A percentile compares a stretch with the other conserved stretches of the same genome.
phyloP scores from a whole-genome alignment of 108 stramenopile genomes.

The Seminavis robusta region DNA sequence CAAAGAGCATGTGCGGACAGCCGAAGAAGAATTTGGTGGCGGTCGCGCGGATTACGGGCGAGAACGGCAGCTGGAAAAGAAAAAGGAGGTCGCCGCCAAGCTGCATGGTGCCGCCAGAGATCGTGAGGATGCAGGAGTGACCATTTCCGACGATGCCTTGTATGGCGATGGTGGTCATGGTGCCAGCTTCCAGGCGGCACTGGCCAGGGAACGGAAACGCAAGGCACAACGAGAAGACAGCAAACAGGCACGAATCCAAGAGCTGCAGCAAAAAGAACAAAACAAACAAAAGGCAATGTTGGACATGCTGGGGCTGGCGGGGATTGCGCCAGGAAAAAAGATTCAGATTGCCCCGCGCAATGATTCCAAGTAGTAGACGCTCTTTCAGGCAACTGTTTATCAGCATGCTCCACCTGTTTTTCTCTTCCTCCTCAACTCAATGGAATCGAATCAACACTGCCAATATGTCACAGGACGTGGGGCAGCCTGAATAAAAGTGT shows the following conservation, averaged over 20 bases:
- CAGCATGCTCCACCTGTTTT: too few species aligned
- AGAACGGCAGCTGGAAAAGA: constrained; percentile 61
- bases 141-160: constrained; percentile 53
- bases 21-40: constrained; percentile 50
- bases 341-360: constrained; percentile 49
- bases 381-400: too few species aligned
- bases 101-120: constrained; percentile 56
- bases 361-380: too few species aligned
- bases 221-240: constrained; percentile 36
- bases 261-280: constrained; percentile 57
- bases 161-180: constrained; percentile 38
- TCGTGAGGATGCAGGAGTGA: constrained; percentile 41
- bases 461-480: too few species aligned
- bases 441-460: too few species aligned
- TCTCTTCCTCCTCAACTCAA: too few species aligned
- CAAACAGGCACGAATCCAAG: constrained; percentile 27
- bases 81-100: constrained; percentile 34
- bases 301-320: constrained; percentile 56
- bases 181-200: constrained; percentile 36
- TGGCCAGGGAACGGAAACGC: constrained; percentile 31
- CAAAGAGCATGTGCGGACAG: constrained; percentile 32
- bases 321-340: constrained; percentile 63
- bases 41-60: constrained; percentile 40
- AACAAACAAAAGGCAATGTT: constrained; percentile 65
- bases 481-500: too few species aligned